phyloP scores from a whole-genome alignment of 257 asterid species.

The Verbena officinalis region DNA sequence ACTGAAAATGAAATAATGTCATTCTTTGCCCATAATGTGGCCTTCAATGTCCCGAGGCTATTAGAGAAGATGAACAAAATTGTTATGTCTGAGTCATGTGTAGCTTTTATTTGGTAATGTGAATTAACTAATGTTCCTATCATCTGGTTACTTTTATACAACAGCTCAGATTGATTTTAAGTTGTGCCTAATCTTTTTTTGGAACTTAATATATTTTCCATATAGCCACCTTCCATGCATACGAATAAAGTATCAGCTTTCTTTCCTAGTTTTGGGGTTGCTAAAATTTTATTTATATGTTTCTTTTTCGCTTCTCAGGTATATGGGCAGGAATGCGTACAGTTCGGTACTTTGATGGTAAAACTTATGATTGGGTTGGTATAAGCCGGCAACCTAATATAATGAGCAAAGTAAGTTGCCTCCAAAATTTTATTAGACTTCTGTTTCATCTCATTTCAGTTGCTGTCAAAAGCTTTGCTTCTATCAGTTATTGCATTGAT shows the following conservation, averaged over 20 bases:
- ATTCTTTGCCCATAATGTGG: too few species aligned
- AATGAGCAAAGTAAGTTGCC: constrained; percentile 75
- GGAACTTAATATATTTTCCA: neutral
- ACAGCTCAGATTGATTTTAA: neutral
- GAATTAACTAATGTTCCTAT: neutral
- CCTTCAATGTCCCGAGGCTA: too few species aligned
- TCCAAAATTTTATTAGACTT: constrained; percentile 4
- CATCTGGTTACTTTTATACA: neutral
- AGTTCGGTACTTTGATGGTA: constrained; percentile 88
- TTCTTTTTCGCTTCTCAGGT: constrained; percentile 46
- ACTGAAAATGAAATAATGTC: neutral
- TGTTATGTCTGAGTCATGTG: neutral
- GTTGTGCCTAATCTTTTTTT: neutral
- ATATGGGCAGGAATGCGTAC: constrained; percentile 99
- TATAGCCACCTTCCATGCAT: neutral
- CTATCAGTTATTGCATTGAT: neutral
- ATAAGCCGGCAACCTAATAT: constrained; percentile 95
- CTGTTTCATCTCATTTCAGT: neutral
- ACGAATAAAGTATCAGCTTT: neutral
- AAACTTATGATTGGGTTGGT: constrained; percentile 96
- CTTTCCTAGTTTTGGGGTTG: neutral
- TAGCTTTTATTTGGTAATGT: neutral
- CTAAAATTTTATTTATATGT: neutral
- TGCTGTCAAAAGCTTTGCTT: neutral
- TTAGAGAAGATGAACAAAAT: too few species aligned